Conservation (phyloP, 768 basidiomycete species). For the Trametes cubensis region DNA sequence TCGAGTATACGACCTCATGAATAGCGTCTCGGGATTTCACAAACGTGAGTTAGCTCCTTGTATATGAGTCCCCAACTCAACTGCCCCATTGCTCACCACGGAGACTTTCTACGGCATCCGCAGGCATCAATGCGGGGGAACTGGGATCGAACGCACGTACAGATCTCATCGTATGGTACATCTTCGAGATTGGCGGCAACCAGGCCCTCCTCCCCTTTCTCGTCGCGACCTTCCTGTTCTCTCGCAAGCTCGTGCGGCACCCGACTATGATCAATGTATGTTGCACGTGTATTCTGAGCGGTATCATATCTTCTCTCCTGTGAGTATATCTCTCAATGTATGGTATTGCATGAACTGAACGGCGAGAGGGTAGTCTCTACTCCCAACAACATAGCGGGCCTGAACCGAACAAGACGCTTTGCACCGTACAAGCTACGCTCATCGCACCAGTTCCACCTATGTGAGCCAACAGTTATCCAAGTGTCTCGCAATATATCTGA, state of each 20-base stretch:
- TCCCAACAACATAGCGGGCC: constrained; percentile 39
- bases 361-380: constrained; percentile 38
- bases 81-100: too few relatives aligned
- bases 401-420: constrained; percentile 43
- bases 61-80: too few relatives aligned
- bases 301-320: constrained; percentile 47
- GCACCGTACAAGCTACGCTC: constrained; percentile 48
- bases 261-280: constrained; percentile 50
- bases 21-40: neutral
- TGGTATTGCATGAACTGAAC: neutral
- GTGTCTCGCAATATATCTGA: too few relatives aligned
- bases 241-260: constrained; percentile 41
- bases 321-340: constrained; percentile 30
- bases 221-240: constrained; percentile 47
- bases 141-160: constrained; percentile 31
- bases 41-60: neutral
- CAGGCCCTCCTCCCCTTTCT: constrained; percentile 49
- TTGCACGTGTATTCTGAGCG: constrained; percentile 51
- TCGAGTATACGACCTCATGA: too few relatives aligned
- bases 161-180: constrained; percentile 44
- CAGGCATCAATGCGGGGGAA: constrained; percentile 32
- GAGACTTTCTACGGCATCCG: neutral
- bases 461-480: constrained; percentile 9
- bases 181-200: constrained; percentile 50
- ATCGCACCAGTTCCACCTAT: constrained; percentile 31